Percentiles rank a stretch among this genome's conserved stretches.
Conservation (phyloP, 2,329 filamentous ascomycete species). For the Torrubiella hemipterigena region DNA sequence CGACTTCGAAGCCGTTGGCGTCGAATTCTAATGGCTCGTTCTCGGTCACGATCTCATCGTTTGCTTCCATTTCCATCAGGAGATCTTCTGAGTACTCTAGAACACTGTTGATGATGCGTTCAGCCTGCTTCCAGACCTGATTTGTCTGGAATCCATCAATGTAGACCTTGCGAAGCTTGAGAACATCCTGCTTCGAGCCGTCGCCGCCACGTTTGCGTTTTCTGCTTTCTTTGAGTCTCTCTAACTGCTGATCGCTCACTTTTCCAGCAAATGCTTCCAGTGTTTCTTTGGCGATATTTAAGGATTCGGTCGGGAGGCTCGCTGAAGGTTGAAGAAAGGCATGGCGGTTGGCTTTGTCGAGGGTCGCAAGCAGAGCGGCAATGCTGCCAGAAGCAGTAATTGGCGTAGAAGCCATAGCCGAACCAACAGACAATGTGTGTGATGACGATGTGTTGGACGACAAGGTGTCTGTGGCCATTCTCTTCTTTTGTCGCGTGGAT, state of each 20-base stretch:
- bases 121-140: slow-evolving; percentile 91
- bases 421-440: slow-evolving; percentile 45
- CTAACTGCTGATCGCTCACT: slow-evolving; percentile 60
- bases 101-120: slow-evolving; percentile 58
- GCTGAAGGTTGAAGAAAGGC: slow-evolving; percentile 63
- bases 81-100: slow-evolving; percentile 34
- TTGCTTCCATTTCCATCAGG: slow-evolving; percentile 36
- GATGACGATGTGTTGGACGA: slow-evolving; percentile 54
- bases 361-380: slow-evolving; percentile 41
- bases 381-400: slow-evolving; percentile 20
- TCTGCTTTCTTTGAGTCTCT: slow-evolving; percentile 55
- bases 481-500: too few species aligned
- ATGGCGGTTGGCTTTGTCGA: slow-evolving; percentile 51
- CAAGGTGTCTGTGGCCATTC: slow-evolving; percentile 30
- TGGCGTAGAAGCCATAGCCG: slow-evolving; percentile 24
- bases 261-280: slow-evolving; percentile 67
- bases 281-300: slow-evolving; percentile 67
- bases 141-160: slow-evolving; percentile 75
- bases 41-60: slow-evolving; percentile 15
- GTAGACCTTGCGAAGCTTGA: slow-evolving; percentile 76
- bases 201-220: slow-evolving; percentile 62
- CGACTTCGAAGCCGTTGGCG: slow-evolving; percentile 16
- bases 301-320: slow-evolving; percentile 54
- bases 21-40: slow-evolving; percentile 17
- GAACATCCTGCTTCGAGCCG: slow-evolving; percentile 33